Conservation (phyloP, 2,329 filamentous ascomycete species). For the Pseudophaeomoniella oleicola region DNA sequence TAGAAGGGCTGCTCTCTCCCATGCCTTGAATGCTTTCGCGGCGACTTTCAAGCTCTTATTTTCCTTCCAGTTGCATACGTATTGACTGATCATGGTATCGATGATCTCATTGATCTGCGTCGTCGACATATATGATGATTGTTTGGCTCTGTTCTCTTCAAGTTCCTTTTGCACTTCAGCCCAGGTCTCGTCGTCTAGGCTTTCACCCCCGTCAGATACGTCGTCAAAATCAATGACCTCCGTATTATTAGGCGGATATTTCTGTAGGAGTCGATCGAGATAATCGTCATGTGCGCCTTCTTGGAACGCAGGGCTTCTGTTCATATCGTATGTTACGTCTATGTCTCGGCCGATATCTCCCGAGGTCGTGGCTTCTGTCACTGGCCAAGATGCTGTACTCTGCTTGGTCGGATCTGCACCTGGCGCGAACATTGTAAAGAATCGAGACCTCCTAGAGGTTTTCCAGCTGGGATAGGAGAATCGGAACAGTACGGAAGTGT, state of each 20-base stretch:
- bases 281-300: constrained; percentile 11
- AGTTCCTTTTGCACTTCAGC: constrained; percentile 47
- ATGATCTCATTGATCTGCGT: constrained; percentile 40
- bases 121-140: constrained; percentile 18
- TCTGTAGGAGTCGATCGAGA: constrained; percentile 23
- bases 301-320: too few relatives aligned
- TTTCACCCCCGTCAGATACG: constrained; percentile 18
- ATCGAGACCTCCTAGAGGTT: constrained; percentile 17
- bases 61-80: constrained; percentile 42
- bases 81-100: constrained; percentile 35
- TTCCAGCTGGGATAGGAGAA: too few relatives aligned
- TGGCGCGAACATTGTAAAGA: constrained; percentile 4
- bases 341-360: too few relatives aligned
- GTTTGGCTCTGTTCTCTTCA: constrained; percentile 18
- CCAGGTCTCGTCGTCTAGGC: constrained; percentile 45
- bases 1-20: constrained; percentile 39
- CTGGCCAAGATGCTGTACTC: constrained; percentile 18
- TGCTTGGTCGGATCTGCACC: constrained; percentile 6
- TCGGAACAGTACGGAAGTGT: background rate
- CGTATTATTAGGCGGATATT: constrained; percentile 25
- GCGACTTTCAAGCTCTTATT: constrained; percentile 41
- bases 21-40: constrained; percentile 44
- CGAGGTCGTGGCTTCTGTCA: too few relatives aligned
- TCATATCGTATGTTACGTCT: too few relatives aligned
- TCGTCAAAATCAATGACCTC: constrained; percentile 3